Evolutionary conservation across 208 protist species (phyloP), one percentile per base, ranked within the genome.

Genomic region (Trypanosoma congolense): DNA sequence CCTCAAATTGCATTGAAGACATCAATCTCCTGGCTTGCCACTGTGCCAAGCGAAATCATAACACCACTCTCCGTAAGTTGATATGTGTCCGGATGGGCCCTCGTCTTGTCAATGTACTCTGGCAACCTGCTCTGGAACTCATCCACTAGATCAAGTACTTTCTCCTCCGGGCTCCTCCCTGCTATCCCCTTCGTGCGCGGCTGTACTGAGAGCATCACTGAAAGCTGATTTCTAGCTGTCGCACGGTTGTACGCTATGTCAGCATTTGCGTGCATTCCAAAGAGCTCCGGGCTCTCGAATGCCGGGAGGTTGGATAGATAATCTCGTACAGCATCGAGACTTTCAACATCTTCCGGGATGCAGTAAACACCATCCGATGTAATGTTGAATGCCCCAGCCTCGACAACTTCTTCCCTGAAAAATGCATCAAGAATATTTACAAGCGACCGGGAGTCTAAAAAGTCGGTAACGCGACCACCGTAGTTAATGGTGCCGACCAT

Each of bases 231-330:
- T 2, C 81, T 71, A 16, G 93, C 89, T 31, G 96, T 93, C 26
- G 73, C 89, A 59, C 80, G 81, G 56, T 96, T 96, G 65, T 80
- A 92, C 6, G 89, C 95, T 65, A 98, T 96, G 58, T 95, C 91
- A 8, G 97, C 96, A 72, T 98, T 98, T 9, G 69, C 76, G 68
- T 98, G 93, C 30, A 98, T 80, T 24, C 97, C 97, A 71, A 98
- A 98, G 18, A 96, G 65, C 62, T 91, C 86, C 4, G 97, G 97
- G 41, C 75, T 82, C 48, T 97, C 94, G 52, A 96, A 96, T 22
- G 86, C 66, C 10, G 96, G 96, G 42, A 97, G 75, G 45, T 76
- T 75, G n/a, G 71, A 47, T 18, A 97, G 62, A 63, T 96, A 93
- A 9, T 77, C 67, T 43, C 70, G 73, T 9, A 94, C 74, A 30